Conservation (phyloP, 2,329 filamentous ascomycete genomes). For the Sporothrix protearum region DNA sequence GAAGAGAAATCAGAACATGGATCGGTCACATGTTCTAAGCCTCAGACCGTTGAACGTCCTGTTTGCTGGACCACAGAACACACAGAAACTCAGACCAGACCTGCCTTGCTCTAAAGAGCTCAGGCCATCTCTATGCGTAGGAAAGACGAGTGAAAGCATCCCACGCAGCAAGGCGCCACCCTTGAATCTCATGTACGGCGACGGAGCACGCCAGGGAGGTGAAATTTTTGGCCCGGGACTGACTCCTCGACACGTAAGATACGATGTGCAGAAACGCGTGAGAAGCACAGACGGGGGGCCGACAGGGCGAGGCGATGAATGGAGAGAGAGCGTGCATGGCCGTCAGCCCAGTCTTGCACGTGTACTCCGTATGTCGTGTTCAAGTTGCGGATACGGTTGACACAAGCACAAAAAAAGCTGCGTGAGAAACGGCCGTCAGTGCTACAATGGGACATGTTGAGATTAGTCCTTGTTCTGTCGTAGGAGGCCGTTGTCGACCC, state of each 20-base stretch:
- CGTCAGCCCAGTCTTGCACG: background rate
- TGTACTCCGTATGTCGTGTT: background rate
- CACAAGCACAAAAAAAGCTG: background rate
- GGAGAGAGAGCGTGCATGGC: background rate
- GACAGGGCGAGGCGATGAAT: background rate
- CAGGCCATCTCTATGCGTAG: background rate
- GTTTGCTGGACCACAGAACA: background rate
- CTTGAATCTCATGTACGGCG: background rate
- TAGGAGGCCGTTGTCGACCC: background rate
- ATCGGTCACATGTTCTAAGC: constrained; percentile 11
- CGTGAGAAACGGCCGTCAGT: background rate
- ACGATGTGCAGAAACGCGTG: constrained; percentile 4
- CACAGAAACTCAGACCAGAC: background rate
- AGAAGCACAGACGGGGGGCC: background rate
- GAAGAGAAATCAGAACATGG: background rate
- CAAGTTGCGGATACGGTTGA: background rate
- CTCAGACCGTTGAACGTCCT: background rate
- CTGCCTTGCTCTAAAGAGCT: background rate
- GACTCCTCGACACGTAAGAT: background rate
- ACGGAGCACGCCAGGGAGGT: constrained; percentile 13
- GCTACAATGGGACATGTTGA: background rate
- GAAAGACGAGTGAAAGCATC: background rate
- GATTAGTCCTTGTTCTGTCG: background rate
- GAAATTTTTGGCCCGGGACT: background rate
- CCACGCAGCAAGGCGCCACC: constrained; percentile 1